Percentiles rank a stretch among this genome's conserved stretches.
These are phyloP conservation scores for Apiospora koreana DNA, from an alignment of 2,329 filamentous ascomycete species.

Conservation along the genomic window DNA sequence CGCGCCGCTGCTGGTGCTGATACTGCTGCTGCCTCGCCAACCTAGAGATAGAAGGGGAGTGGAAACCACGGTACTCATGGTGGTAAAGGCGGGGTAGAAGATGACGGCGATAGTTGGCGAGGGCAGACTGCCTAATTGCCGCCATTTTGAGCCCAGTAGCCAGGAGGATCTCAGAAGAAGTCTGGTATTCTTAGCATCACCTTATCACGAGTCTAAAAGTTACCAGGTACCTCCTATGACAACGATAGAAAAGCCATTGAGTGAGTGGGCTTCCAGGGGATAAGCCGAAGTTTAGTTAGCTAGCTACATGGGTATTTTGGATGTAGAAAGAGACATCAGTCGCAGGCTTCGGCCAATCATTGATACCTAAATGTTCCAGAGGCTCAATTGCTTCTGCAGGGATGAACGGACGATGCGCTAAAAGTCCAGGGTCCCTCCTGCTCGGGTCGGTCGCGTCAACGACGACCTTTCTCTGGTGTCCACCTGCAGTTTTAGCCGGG, in stretches of 20 bases:
- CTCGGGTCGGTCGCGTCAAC: slow-evolving; percentile 1
- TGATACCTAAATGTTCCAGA: too few relatives aligned
- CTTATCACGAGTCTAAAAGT: neutral
- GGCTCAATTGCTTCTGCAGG: neutral
- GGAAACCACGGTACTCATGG: neutral
- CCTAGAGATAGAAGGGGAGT: neutral
- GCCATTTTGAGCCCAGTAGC: neutral
- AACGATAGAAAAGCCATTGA: neutral
- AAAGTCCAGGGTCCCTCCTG: neutral
- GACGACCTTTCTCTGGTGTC: neutral
- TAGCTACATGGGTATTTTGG: too few relatives aligned
- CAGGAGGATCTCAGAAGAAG: neutral
- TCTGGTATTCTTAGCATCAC: neutral
- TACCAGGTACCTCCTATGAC: neutral
- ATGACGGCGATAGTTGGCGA: neutral
- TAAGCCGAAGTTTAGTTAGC: too few relatives aligned
- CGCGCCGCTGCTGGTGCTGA: neutral
- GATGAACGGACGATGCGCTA: neutral
- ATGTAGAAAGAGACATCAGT: neutral
- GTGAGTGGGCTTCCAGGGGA: neutral
- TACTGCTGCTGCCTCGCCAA: neutral
- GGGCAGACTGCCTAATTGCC: neutral
- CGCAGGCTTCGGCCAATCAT: neutral
- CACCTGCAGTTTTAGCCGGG: neutral
- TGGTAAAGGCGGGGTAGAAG: neutral